Conservation (phyloP, 768 basidiomycete genomes). For the Flagelloscypha sp. region DNA sequence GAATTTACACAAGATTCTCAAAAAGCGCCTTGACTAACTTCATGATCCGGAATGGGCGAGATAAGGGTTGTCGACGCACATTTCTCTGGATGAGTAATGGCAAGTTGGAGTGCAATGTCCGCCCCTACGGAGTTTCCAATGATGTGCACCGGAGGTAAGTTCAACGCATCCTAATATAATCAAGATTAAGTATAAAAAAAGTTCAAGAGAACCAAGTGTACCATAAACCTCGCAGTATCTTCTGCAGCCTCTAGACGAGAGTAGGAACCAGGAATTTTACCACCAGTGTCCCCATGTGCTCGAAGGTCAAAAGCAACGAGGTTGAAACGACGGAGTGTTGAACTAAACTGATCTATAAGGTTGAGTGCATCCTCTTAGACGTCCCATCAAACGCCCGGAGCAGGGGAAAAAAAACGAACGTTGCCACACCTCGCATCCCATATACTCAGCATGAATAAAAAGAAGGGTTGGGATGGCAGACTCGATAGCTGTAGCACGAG, state of each 20-base stretch:
- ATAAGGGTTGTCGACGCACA: conserved; percentile 27
- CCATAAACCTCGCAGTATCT: conserved; percentile 29
- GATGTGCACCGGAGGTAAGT: conserved; percentile 29
- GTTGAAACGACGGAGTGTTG: conserved; percentile 28
- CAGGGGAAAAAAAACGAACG: conserved; percentile 14
- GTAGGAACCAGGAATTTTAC: conserved; percentile 18
- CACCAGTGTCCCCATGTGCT: conserved; percentile 24
- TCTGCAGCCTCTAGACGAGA: conserved; percentile 22
- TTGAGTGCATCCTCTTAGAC: not conserved
- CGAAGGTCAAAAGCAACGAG: conserved; percentile 26
- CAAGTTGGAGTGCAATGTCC: conserved; percentile 24
- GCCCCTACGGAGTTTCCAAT: conserved; percentile 30
- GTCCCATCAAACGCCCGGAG: not conserved
- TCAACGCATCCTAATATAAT: conserved; percentile 23
- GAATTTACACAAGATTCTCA: not conserved
- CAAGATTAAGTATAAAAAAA: not conserved
- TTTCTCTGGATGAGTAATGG: conserved; percentile 24
- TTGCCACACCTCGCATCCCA: conserved; percentile 25
- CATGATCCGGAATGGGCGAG: conserved; percentile 26
- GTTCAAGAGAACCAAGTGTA: conserved; percentile 7
- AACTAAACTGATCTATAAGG: conserved; percentile 23
- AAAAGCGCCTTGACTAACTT: conserved; percentile 10
- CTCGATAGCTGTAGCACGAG: conserved; percentile 21
- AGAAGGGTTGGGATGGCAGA: conserved; percentile 24
- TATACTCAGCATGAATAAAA: conserved; percentile 27